Evolutionary conservation across 495 filamentous ascomycete species (phyloP).

Genomic region (Neurospora sp.): DNA sequence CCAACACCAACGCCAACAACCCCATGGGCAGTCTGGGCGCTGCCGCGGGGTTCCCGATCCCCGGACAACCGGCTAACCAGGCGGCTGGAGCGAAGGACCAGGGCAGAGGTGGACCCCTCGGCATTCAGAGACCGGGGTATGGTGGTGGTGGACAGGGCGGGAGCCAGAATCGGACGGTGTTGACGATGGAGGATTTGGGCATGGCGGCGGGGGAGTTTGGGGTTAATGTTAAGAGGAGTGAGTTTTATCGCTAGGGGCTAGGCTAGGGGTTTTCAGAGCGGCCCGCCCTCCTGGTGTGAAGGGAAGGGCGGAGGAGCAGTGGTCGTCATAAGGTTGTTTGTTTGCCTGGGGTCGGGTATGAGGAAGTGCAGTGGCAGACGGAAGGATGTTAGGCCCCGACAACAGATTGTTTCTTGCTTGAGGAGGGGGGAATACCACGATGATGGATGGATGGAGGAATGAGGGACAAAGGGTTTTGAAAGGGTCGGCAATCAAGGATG

Average conservation of each 20-base stretch:
- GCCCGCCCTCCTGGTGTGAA: too few relatives aligned
- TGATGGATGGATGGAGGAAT: neutral
- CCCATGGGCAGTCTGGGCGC: constrained; percentile 79
- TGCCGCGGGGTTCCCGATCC: constrained; percentile 59
- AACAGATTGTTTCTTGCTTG: neutral
- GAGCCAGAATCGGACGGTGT: constrained; percentile 80
- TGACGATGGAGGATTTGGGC: constrained; percentile 98
- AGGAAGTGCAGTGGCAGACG: neutral
- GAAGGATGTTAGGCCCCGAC: neutral
- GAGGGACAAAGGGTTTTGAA: neutral
- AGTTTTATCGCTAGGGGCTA: constrained; percentile 73
- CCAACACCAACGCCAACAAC: constrained; percentile 78
- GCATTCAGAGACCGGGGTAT: constrained; percentile 83
- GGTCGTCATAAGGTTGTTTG: too few relatives aligned
- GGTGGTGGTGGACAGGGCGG: constrained; percentile 88
- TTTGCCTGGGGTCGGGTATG: neutral
- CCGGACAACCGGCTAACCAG: constrained; percentile 44
- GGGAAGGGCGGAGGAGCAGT: too few relatives aligned
- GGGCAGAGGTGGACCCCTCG: constrained; percentile 56
- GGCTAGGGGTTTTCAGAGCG: too few relatives aligned
- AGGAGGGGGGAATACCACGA: neutral
- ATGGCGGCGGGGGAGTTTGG: constrained; percentile 97
- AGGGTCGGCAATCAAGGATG: neutral
- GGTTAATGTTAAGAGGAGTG: constrained; percentile 89
- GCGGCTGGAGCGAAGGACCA: constrained; percentile 48